Evolutionary conservation across 768 basidiomycete genomes (phyloP), one percentile per base, ranked within the genome.

Genomic region (Termitomyces bulborhizus): DNA sequence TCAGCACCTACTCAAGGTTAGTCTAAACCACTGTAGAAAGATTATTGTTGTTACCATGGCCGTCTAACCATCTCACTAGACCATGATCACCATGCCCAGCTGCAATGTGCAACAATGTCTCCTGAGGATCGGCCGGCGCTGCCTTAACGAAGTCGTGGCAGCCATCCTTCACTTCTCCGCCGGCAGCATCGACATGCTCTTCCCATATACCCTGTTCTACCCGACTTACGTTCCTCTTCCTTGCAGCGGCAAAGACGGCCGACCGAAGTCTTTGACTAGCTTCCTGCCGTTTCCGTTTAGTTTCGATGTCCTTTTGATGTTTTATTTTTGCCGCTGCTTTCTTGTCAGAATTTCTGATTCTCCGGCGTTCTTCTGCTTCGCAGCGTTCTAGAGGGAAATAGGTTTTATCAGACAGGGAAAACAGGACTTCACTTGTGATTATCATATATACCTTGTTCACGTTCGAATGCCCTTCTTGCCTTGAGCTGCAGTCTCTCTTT

Each of bases 41-140:
- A 51, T 60, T 46, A 40, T 53, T 49, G 69, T 82, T 61, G 1
- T 31, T 62, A 89, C 89, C 81, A 65, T 90, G 88, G 4, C 79
- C 73, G 68, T 85, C 79, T 12, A 91, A 77, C 87, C 88, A 90
- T 60, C 79, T 67, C 7, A 86, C 75, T 51, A 91, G 68, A 21
- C 77, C 78, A 6, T 69, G 60, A 68, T 90, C 78, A 9, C 82
- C 84, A 53, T 74, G 71, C 53, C 66, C 69, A 2, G 79, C 75
- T 49, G 81, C 83, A 54, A 92, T 86, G 62, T 90, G 89, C 52
- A 85, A 67, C 11, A 92, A 71, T 39, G 87, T 87, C 69, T 90
- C 83, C 59, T 72, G 69, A n/a, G 73, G 74, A 68, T 89, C 86
- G 55, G 73, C 61, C 11, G 81, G 80, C 4, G 59, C 57, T 11